Percentiles rank a stretch among this genome's conserved stretches.
phyloP scores from a whole-genome alignment of 2,329 filamentous ascomycete species.

The Botryotinia calthae region DNA sequence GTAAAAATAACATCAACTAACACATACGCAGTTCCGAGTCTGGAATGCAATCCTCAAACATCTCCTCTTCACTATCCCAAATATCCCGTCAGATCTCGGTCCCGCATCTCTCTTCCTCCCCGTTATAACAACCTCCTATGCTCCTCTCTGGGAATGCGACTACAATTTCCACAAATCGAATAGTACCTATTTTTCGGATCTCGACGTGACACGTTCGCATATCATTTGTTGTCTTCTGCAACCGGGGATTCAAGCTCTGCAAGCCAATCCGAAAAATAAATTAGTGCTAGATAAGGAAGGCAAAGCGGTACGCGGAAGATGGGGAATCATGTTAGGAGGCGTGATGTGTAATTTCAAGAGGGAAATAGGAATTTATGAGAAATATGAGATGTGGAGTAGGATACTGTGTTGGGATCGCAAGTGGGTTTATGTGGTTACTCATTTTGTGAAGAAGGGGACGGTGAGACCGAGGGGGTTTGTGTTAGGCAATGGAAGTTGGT shows the following conservation, averaged over 20 bases:
- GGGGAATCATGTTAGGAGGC: conserved; percentile 67
- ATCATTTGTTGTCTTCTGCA: conserved; percentile 68
- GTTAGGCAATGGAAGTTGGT: conserved; percentile 42
- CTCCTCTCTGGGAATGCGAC: conserved; percentile 63
- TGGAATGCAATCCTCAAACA: conserved; percentile 48
- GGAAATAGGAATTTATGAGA: conserved; percentile 67
- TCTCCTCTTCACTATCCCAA: conserved; percentile 43
- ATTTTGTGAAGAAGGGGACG: conserved; percentile 64
- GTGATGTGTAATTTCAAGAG: conserved; percentile 71
- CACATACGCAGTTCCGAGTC: conserved; percentile 44
- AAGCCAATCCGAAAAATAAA: conserved; percentile 48
- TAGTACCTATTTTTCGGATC: conserved; percentile 67
- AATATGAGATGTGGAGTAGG: conserved; percentile 71
- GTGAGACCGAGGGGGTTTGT: conserved; percentile 52
- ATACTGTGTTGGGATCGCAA: conserved; percentile 76
- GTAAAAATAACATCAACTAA: neutral
- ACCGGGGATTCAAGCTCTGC: conserved; percentile 53
- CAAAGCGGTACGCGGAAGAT: conserved; percentile 49
- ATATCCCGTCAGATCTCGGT: conserved; percentile 37
- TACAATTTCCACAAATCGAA: conserved; percentile 74
- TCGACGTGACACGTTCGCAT: conserved; percentile 74
- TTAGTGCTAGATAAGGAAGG: conserved; percentile 47
- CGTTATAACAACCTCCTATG: conserved; percentile 56
- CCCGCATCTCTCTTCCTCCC: conserved; percentile 56
- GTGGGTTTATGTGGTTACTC: conserved; percentile 74